Conservation (phyloP, 306 rosid genomes). For the Datisca glomerata region DNA sequence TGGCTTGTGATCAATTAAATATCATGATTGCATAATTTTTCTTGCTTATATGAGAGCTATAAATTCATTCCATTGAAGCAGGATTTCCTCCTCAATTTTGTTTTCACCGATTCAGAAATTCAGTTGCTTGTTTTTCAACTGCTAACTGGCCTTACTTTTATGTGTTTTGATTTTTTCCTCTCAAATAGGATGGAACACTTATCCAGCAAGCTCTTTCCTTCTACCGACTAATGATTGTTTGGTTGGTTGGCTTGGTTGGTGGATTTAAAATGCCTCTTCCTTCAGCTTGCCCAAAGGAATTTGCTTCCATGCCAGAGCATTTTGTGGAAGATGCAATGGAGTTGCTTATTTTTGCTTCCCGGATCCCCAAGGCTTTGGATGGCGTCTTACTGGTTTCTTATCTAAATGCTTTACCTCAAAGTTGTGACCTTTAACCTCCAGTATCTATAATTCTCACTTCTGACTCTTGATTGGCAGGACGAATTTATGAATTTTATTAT, state of each 20-base stretch:
- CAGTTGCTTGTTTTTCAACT: no score
- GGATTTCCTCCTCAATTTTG: no score
- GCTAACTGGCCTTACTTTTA: not conserved
- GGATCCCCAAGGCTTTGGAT: conserved; percentile 94
- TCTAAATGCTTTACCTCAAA: no score
- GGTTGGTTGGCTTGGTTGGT: conserved; percentile 94
- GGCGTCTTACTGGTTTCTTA: conserved; percentile 65
- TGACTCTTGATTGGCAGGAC: conserved; percentile 46
- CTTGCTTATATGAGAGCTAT: no score
- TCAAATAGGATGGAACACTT: conserved; percentile 63
- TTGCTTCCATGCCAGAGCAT: conserved; percentile 95
- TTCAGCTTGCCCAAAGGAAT: conserved; percentile 61
- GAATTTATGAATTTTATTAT: conserved; percentile 95
- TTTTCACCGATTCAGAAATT: no score
- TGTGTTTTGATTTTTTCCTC: conserved; percentile 15
- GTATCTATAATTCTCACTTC: no score
- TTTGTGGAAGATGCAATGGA: conserved; percentile 99
- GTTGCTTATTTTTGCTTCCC: conserved; percentile 86
- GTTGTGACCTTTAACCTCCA: no score
- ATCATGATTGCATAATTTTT: no score
- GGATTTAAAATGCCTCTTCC: conserved; percentile 97
- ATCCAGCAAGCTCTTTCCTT: conserved; percentile 71
- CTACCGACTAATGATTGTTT: conserved; percentile 80
- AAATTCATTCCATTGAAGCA: no score
- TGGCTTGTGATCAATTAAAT: no score